phyloP scores from a whole-genome alignment of 176 grass and related monocot species.

The Musa acuminata region DNA sequence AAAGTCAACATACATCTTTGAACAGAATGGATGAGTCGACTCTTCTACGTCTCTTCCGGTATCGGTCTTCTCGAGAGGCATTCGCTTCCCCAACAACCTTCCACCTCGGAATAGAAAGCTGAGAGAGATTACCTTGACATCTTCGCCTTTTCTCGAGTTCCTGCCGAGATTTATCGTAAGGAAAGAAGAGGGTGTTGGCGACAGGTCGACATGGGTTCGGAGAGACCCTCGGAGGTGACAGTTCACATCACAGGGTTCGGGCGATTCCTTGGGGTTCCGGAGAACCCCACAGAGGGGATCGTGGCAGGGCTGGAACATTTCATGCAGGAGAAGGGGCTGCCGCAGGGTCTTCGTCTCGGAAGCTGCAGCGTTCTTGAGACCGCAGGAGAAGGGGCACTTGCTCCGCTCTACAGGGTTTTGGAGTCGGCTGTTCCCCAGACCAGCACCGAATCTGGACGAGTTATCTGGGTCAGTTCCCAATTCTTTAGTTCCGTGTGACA shows the following conservation, averaged over 20 bases:
- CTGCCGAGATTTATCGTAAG: too few species aligned
- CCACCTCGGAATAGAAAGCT: too few species aligned
- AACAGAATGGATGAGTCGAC: too few species aligned
- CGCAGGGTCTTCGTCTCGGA: slow-evolving; percentile 8
- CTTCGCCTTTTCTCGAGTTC: too few species aligned
- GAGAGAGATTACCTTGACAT: too few species aligned
- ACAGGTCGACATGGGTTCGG: not conserved
- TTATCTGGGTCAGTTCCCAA: not conserved
- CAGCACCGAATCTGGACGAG: not conserved
- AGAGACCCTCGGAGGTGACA: not conserved
- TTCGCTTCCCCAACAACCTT: too few species aligned
- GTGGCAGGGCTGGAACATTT: not conserved
- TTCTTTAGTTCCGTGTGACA: not conserved
- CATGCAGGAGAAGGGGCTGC: slow-evolving; percentile 3
- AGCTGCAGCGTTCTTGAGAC: slow-evolving; percentile 13
- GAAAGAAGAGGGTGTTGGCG: too few species aligned
- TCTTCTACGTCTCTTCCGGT: too few species aligned
- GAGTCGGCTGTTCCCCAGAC: not conserved
- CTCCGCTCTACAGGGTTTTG: not conserved
- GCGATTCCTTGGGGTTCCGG: not conserved
- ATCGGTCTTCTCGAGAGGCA: too few species aligned
- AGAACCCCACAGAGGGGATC: slow-evolving; percentile 7
- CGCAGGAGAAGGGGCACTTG: slow-evolving; percentile 9
- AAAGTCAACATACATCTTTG: too few species aligned
- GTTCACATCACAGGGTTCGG: not conserved